Conservation (phyloP, 148 eudicot genomes). For the Polygonum maritimum region DNA sequence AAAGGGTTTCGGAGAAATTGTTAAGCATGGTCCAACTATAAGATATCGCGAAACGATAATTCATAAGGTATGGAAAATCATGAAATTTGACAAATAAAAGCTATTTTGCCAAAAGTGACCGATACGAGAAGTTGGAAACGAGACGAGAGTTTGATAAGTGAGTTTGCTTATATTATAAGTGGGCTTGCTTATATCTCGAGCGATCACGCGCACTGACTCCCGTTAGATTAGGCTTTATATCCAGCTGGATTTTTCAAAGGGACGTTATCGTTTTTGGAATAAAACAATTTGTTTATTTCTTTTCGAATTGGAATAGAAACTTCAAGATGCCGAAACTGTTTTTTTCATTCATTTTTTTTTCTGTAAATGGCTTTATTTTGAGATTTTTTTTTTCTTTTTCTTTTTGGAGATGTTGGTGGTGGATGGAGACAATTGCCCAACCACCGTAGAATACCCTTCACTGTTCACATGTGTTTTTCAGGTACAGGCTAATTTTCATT, state of each 20-base stretch:
- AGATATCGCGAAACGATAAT: conserved; percentile 5
- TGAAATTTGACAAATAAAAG: not conserved
- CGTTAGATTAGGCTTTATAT: conserved; percentile 13
- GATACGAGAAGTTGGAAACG: not conserved
- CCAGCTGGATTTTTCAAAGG: conserved; percentile 24
- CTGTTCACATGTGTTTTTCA: conserved; percentile 11
- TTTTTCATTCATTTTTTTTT: not conserved
- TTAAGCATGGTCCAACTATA: not conserved
- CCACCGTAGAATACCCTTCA: conserved; percentile 9
- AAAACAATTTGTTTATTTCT: not conserved
- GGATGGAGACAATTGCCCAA: conserved; percentile 26
- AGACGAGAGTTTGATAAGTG: conserved; percentile 16
- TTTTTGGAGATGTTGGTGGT: conserved; percentile 14
- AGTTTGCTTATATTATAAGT: not conserved
- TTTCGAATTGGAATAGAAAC: conserved; percentile 1
- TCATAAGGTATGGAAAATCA: not conserved
- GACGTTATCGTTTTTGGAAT: conserved; percentile 12
- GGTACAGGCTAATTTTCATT: not conserved
- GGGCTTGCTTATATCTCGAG: not conserved
- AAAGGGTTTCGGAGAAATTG: conserved; percentile 17
- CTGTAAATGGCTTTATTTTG: not conserved
- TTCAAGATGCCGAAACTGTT: not conserved
- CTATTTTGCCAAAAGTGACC: not conserved
- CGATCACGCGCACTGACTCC: conserved; percentile 2
- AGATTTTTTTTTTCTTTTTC: not conserved